Conservation (phyloP, 495 filamentous ascomycete genomes). For the Recurvomyces mirabilis region DNA sequence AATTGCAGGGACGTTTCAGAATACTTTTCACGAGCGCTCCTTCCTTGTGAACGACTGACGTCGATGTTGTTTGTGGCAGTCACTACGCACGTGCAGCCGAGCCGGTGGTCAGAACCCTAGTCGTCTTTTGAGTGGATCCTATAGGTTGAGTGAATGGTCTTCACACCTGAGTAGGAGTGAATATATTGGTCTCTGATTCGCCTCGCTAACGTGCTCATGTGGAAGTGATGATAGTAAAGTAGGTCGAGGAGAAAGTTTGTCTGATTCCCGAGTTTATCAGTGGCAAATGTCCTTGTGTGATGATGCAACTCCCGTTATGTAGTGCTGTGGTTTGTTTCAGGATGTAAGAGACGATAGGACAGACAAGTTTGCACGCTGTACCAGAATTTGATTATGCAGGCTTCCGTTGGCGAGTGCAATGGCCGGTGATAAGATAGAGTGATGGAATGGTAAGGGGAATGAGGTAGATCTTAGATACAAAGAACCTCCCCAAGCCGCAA, state of each 20-base stretch:
- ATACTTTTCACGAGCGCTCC: too few relatives aligned
- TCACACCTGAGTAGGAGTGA: too few relatives aligned
- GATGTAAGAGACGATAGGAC: neutral
- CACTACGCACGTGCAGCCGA: too few relatives aligned
- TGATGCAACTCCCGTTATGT: too few relatives aligned
- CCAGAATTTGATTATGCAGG: neutral
- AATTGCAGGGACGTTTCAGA: too few relatives aligned
- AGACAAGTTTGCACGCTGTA: neutral
- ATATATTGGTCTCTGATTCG: too few relatives aligned
- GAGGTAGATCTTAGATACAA: neutral
- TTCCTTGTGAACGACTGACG: neutral
- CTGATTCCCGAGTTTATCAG: neutral
- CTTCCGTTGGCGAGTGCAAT: neutral
- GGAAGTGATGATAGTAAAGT: neutral
- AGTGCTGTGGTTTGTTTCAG: too few relatives aligned
- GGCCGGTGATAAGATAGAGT: too few relatives aligned
- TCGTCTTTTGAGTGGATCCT: too few relatives aligned
- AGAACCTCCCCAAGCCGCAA: too few relatives aligned
- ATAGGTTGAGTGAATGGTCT: too few relatives aligned
- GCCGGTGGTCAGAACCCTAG: too few relatives aligned
- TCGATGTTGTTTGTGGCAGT: neutral
- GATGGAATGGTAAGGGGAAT: neutral
- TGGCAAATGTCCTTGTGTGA: neutral
- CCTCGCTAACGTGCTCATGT: constrained; percentile 3
- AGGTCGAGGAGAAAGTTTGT: neutral